Conservation (phyloP, 176 grass and related monocot species). For the Triticum timopheevii region DNA sequence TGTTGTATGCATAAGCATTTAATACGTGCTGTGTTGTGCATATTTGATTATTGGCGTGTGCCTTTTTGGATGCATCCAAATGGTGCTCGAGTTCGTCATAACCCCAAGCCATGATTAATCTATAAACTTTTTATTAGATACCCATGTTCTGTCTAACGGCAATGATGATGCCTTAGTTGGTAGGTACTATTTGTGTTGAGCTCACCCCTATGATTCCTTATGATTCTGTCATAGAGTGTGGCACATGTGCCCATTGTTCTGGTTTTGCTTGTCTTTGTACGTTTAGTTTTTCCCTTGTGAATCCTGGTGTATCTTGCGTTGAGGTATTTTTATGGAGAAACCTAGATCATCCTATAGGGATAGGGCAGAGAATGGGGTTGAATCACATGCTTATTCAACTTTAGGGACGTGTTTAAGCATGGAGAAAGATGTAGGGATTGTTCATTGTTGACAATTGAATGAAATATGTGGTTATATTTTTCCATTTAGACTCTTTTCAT, state of each 20-base stretch:
- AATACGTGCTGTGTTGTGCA: neutral
- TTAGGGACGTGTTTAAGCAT: neutral
- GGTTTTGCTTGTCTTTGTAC: neutral
- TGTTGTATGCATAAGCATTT: neutral
- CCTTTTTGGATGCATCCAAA: neutral
- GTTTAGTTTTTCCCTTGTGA: neutral
- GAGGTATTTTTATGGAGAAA: neutral
- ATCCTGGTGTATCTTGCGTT: neutral
- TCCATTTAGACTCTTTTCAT: conserved; percentile 1
- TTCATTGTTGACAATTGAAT: conserved; percentile 3
- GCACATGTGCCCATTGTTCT: neutral
- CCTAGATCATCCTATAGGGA: neutral
- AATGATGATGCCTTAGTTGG: neutral
- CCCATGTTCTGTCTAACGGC: neutral
- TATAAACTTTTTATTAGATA: neutral
- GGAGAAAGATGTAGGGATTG: neutral
- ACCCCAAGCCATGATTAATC: neutral
- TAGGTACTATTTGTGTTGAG: neutral
- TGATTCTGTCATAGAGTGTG: neutral
- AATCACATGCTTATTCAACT: neutral
- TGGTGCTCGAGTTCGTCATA: neutral
- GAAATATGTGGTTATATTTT: neutral
- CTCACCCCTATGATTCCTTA: neutral
- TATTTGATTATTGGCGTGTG: neutral
- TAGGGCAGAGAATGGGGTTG: neutral